Percentiles rank a stretch among this genome's conserved stretches.
Conservation (phyloP, 192 early-diverging fungal species). For the Glomus cerebriforme region DNA sequence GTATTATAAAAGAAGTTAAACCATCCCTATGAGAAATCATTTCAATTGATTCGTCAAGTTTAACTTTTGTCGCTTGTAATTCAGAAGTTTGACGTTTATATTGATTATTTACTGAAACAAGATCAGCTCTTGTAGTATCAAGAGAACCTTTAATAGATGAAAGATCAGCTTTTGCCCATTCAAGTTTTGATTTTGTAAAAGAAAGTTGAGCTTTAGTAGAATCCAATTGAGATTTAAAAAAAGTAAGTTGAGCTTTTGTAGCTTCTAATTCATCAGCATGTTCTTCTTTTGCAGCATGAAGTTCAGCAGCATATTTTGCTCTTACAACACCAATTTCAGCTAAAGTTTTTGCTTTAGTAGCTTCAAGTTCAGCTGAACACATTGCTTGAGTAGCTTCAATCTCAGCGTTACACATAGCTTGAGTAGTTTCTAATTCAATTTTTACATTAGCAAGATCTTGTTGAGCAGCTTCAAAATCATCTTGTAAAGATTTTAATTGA, state of each 20-base stretch:
- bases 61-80: background rate
- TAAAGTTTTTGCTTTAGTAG: constrained; percentile 8
- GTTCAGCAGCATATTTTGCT: constrained; percentile 18
- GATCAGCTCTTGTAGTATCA: background rate
- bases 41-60: background rate
- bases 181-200: constrained; percentile 26
- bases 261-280: constrained; percentile 21
- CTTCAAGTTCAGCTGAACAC: constrained; percentile 14
- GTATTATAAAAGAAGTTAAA: constrained; percentile 12
- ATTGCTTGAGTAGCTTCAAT: constrained; percentile 15
- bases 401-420: background rate
- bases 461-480: background rate
- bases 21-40: constrained; percentile 8
- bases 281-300: constrained; percentile 15
- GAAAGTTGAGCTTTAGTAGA: constrained; percentile 18
- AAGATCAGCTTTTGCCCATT: constrained; percentile 15
- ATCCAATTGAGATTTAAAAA: constrained; percentile 23
- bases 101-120: background rate
- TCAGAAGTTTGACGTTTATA: background rate
- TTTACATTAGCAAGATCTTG: background rate
- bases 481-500: background rate
- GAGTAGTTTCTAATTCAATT: background rate
- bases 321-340: constrained; percentile 20
- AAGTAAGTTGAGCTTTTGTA: constrained; percentile 11
- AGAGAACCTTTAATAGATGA: constrained; percentile 1